phyloP scores from a whole-genome alignment of 768 basidiomycete species.

The Tubosaeta sp. region DNA sequence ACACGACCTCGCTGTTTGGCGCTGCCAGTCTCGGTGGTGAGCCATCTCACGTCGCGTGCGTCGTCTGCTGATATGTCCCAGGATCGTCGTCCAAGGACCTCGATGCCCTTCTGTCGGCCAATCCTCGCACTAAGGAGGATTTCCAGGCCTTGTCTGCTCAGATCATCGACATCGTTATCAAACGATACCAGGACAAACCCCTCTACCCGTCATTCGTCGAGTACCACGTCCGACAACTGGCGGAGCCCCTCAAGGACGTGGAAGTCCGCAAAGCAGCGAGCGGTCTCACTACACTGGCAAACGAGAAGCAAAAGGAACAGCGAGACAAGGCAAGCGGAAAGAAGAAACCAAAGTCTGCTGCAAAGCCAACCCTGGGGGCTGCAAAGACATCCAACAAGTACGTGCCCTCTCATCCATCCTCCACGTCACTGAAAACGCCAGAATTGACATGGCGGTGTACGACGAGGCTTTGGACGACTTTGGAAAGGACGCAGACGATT shows the following conservation, averaged over 20 bases:
- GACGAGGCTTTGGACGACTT: constrained; percentile 92
- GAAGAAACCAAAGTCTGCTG: constrained; percentile 72
- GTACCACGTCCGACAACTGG: constrained; percentile 72
- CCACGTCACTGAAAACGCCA: constrained; percentile 28
- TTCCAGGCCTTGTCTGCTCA: constrained; percentile 69
- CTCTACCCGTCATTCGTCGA: constrained; percentile 83
- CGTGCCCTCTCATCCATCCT: constrained; percentile 16
- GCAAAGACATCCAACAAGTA: constrained; percentile 65
- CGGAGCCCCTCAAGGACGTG: constrained; percentile 76
- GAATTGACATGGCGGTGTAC: constrained; percentile 75
- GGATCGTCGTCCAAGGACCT: constrained; percentile 67
- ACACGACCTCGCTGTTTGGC: constrained; percentile 80
- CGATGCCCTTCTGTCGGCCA: constrained; percentile 66
- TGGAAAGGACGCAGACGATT: constrained; percentile 69
- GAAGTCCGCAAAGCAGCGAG: constrained; percentile 90
- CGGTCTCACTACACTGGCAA: constrained; percentile 79
- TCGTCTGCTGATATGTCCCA: constrained; percentile 22
- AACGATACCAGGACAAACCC: constrained; percentile 77
- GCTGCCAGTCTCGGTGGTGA: constrained; percentile 60
- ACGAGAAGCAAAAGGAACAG: constrained; percentile 92
- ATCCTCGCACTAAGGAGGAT: constrained; percentile 88
- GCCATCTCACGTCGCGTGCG: constrained; percentile 12
- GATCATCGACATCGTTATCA: constrained; percentile 72
- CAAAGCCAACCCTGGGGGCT: constrained; percentile 74
- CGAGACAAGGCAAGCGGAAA: constrained; percentile 83